Conservation (phyloP, 192 early-diverging fungal species). For the Pilobolus umbonatus region DNA sequence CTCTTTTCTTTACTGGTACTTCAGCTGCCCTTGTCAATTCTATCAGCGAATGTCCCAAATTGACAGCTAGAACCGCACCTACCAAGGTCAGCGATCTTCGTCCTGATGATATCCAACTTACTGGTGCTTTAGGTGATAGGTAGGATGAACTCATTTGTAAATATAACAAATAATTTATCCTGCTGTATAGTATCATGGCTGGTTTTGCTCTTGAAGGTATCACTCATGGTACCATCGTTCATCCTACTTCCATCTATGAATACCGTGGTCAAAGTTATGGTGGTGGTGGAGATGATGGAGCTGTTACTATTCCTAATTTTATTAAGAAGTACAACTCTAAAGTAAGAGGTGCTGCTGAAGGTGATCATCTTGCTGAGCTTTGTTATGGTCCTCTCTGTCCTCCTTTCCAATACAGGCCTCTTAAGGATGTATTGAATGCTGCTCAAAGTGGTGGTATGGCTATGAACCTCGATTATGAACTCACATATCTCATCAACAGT, state of each 20-base stretch:
- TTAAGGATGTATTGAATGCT: slow-evolving; percentile 38
- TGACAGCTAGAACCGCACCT: slow-evolving; percentile 31
- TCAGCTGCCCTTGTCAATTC: background rate
- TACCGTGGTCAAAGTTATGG: slow-evolving; percentile 49
- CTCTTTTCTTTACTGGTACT: background rate
- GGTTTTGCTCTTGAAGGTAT: slow-evolving; percentile 46
- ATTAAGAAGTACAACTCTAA: slow-evolving; percentile 35
- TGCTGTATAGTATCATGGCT: slow-evolving; percentile 42
- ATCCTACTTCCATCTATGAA: slow-evolving; percentile 30
- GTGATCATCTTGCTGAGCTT: slow-evolving; percentile 32
- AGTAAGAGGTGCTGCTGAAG: slow-evolving; percentile 36
- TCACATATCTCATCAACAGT: slow-evolving; percentile 38
- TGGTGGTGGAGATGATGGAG: slow-evolving; percentile 44
- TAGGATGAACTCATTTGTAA: background rate
- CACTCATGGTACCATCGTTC: slow-evolving; percentile 1
- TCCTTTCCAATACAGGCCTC: slow-evolving; percentile 4
- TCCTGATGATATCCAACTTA: slow-evolving; percentile 50
- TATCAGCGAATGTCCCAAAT: slow-evolving; percentile 35
- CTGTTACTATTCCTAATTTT: slow-evolving; percentile 41
- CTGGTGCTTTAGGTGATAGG: slow-evolving; percentile 51
- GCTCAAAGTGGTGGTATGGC: slow-evolving; percentile 48
- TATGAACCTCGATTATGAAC: slow-evolving; percentile 37
- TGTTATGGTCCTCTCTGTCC: slow-evolving; percentile 1
- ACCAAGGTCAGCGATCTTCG: slow-evolving; percentile 48
- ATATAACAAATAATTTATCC: background rate